phyloP scores from a whole-genome alignment of 2,329 filamentous ascomycete genomes.

The Ophiostoma piceae region DNA sequence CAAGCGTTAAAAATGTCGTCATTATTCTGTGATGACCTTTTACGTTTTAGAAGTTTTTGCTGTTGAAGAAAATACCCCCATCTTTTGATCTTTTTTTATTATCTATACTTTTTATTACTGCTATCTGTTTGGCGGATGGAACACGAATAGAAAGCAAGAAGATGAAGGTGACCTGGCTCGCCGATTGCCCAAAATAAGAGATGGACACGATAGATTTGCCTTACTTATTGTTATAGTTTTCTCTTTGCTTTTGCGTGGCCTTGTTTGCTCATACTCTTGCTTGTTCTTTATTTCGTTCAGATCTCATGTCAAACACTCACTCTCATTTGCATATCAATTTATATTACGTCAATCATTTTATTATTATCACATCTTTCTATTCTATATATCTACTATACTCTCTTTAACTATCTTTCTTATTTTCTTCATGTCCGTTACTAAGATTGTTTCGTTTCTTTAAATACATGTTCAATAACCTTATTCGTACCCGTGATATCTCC shows the following conservation, averaged over 20 bases:
- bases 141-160: not conserved
- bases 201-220: slow-evolving; percentile 1
- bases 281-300: not conserved
- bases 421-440: not conserved
- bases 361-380: not conserved
- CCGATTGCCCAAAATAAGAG: not conserved
- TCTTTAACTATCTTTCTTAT: not conserved
- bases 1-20: slow-evolving; percentile 29
- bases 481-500: not conserved
- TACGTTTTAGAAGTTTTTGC: not conserved
- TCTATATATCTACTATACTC: not conserved
- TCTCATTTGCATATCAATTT: slow-evolving; percentile 6
- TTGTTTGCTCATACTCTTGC: not conserved
- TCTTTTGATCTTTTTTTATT: not conserved
- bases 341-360: slow-evolving; percentile 5
- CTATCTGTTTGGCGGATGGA: not conserved
- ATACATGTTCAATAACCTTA: not conserved
- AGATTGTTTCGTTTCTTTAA: not conserved
- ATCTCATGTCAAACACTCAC: not conserved
- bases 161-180: not conserved
- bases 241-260: not conserved
- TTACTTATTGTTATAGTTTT: not conserved
- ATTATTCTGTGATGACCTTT: not conserved
- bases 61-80: slow-evolving; percentile 10
- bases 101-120: too few species aligned